phyloP scores from a whole-genome alignment of 345 rosid genomes.

The Atalantia buxifolia region DNA sequence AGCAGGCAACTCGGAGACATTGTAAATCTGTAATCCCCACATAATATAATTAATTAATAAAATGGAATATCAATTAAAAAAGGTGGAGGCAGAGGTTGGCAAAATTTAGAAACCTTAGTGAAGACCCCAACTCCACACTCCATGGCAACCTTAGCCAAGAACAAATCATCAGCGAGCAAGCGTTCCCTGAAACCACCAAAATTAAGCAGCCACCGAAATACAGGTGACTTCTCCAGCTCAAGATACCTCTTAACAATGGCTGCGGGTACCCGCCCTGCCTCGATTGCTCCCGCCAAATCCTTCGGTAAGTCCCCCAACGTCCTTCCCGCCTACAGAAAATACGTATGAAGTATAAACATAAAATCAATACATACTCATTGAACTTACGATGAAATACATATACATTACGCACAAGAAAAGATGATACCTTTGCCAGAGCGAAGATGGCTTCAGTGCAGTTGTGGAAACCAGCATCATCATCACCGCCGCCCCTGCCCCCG shows the following conservation, averaged over 20 bases:
- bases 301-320: slow-evolving; percentile 53
- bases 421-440: slow-evolving; percentile 42
- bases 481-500: slow-evolving; percentile 19
- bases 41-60: too few species aligned
- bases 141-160: slow-evolving; percentile 62
- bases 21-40: not conserved
- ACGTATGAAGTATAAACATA: too few species aligned
- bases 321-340: slow-evolving; percentile 35
- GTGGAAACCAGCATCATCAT: slow-evolving; percentile 31
- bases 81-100: not conserved
- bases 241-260: slow-evolving; percentile 44
- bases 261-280: slow-evolving; percentile 51
- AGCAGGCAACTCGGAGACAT: not conserved
- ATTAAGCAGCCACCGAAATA: slow-evolving; percentile 55
- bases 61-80: not conserved
- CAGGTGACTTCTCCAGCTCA: slow-evolving; percentile 51
- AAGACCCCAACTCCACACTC: slow-evolving; percentile 79
- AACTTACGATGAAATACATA: too few species aligned
- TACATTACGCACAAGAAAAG: not conserved
- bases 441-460: slow-evolving; percentile 44
- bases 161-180: slow-evolving; percentile 67
- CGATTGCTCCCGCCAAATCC: slow-evolving; percentile 58
- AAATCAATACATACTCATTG: not conserved
- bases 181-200: slow-evolving; percentile 70
- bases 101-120: slow-evolving; percentile 46